These are phyloP conservation scores for Sporothrix pallida DNA, from an alignment of 2,329 filamentous ascomycete genomes.

Conservation along the genomic window DNA sequence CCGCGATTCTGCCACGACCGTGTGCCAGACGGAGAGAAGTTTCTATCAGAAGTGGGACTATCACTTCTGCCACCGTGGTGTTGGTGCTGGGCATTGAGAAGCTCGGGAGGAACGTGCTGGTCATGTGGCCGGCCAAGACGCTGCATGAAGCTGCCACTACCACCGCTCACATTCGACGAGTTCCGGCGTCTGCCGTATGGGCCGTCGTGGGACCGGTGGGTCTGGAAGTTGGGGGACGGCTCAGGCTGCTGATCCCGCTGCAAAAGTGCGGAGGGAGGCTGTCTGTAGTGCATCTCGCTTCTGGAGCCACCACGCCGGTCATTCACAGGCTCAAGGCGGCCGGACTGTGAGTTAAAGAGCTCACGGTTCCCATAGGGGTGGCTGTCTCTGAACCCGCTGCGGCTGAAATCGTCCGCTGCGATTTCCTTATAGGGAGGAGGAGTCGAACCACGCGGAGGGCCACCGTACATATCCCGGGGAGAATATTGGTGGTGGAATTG, in stretches of 20 bases:
- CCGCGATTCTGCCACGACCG: conserved; percentile 50
- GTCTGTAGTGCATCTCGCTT: conserved; percentile 69
- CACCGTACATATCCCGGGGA: conserved; percentile 60
- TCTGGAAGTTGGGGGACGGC: conserved; percentile 85
- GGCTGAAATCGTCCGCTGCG: conserved; percentile 89
- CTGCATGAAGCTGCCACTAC: conserved; percentile 72
- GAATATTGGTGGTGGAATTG: conserved; percentile 41
- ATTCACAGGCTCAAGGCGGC: conserved; percentile 85
- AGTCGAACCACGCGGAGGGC: conserved; percentile 31
- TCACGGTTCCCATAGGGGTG: conserved; percentile 69
- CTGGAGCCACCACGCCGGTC: conserved; percentile 76
- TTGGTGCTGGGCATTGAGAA: conserved; percentile 53
- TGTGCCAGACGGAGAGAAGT: conserved; percentile 48
- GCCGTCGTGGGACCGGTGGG: conserved; percentile 71
- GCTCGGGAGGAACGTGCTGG: conserved; percentile 50
- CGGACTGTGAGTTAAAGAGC: conserved; percentile 93
- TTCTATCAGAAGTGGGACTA: conserved; percentile 56
- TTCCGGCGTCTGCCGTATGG: conserved; percentile 77
- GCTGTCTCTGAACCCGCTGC: conserved; percentile 79
- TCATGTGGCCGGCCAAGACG: conserved; percentile 57
- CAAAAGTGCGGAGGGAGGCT: conserved; percentile 70
- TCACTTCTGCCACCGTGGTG: conserved; percentile 60
- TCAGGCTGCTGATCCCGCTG: conserved; percentile 76
- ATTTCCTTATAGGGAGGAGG: conserved; percentile 74
- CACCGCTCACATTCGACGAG: conserved; percentile 90